Base-by-base conservation (phyloP, 1,139 yeast genomes). In the Yamadazyma buinensis region DNA sequence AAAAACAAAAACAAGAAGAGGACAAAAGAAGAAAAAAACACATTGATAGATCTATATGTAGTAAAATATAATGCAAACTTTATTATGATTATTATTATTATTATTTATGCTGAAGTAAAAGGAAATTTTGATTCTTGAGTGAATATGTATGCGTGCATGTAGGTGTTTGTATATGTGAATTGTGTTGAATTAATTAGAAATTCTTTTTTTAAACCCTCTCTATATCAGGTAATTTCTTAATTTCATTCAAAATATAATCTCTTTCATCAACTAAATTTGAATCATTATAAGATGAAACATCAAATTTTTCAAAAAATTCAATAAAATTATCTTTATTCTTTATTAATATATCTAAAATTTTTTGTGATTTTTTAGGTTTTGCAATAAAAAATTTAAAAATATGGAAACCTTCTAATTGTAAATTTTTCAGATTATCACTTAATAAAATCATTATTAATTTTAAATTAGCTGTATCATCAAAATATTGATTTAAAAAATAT, bases 361-460 rank as follows among this genome's bases (percentile, higher is more conserved):
- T 78, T 52, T 81, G 87, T 2, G 88, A 72, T 57, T 90, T 90
- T 46, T 84, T 81, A 6, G 98, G 98, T 56, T 92, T 92, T 7
- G 97, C 98, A 23, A 88, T 90, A 59, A 92, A 87, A 28, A 82
- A 85, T 59, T 92, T 92, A 64, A 92, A 92, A 25, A 92, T 83
- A 49, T 92, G 92, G 54, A 92, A 92, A 3, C 95, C 92, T 57
- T 92, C 98, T 38, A 80, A 64, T 55, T 88, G 96, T 40, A 92
- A 70, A 55, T 88, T 90, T 49, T 84, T 85, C 49, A 95, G 88
- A 57, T 84, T 84, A 54, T 92, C 97, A 43, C 94, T 83, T 47
- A 92, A 66, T 40, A 88, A 62, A 26, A 84, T 72, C 98, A 92
- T 92, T 28, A 87, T 77, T 37, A 87, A 62, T 56, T 92, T 90